Evolutionary conservation across 1,284 basidiomycete species (phyloP), one percentile per base, ranked within the genome.

Genomic region (Leucoagaricus sp.): DNA sequence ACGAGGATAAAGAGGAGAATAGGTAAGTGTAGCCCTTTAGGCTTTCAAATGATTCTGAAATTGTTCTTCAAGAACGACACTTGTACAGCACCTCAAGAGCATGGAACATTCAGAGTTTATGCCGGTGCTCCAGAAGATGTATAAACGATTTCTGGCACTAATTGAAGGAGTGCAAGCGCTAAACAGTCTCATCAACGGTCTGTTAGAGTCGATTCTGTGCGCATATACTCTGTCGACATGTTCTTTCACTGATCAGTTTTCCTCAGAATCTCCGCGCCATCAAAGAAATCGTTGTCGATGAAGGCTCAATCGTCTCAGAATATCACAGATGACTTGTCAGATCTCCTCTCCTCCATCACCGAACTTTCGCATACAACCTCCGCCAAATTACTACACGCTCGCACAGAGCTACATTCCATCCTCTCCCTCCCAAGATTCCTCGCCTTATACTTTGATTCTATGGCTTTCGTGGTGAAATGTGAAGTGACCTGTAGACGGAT

Each of bases 391-490:
- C 74, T 98, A 29, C 79, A 83, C 44, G 77, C 86, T 4, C 86
- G 96, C 33, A 77, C 86, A 5, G 92, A 95, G 60, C 86, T 89
- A 58, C 93, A 97, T 67, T 80, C 89, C 0, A 70, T 80, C 6
- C 79, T 98, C 19, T 76, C 86, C 28, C 73, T 98, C 38, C 72
- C 79, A 1, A 83, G 86, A 33, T 99, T 98, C 75, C 77, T 94
- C 38, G 80, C 80, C 25, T 76, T 98, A 54, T 97, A 96, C 77
- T 86, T 88, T 59, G 83, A 86, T 62, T 89, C 89, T 10, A 98
- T 95, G 94, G 74, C 81, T 40, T 98, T 98, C 67, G 93, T 98
- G 23, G 80, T 96, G 8, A 80, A 80, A 58, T 94, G 91, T 63
- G 96, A 99, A 71, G 82, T 86, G 23, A 78, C 96, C 26, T 93